These are phyloP conservation scores for Chondrus crispus DNA, from an alignment of 23 red algal species.

Conservation along the genomic window DNA sequence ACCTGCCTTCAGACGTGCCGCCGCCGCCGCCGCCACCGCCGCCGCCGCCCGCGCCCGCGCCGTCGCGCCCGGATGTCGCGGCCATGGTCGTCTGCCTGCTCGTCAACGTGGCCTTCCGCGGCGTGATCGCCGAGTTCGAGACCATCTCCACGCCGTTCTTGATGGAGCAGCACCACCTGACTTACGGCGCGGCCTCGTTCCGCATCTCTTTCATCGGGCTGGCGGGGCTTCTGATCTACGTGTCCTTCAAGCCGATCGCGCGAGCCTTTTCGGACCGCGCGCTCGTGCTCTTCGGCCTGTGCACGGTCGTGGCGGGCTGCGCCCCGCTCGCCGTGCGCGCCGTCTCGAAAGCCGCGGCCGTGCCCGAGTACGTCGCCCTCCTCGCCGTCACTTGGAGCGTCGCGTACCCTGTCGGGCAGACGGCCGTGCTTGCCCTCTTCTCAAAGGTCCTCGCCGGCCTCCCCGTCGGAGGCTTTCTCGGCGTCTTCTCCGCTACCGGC, in stretches of 20 bases:
- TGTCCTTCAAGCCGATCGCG: conserved; percentile 78
- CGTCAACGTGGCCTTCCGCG: conserved; percentile 87
- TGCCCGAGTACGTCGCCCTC: conserved; percentile 20
- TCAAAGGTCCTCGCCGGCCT: conserved; percentile 74
- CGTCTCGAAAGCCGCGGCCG: background rate
- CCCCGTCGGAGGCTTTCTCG: conserved; percentile 86
- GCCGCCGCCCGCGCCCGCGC: background rate
- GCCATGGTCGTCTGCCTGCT: conserved; percentile 79
- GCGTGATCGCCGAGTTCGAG: conserved; percentile 85
- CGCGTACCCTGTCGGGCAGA: conserved; percentile 94
- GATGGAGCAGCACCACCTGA: conserved; percentile 66
- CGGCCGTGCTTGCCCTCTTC: conserved; percentile 85
- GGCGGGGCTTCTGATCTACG: conserved; percentile 78
- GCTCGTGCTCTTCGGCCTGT: conserved; percentile 62
- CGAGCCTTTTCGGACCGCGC: conserved; percentile 56
- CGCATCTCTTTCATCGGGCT: conserved; percentile 72
- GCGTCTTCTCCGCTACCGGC: conserved; percentile 88
- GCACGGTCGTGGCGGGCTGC: conserved; percentile 48
- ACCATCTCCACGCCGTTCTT: conserved; percentile 82
- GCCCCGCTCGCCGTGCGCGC: conserved; percentile 41
- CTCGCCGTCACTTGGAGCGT: conserved; percentile 73
- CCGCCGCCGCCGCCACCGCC: background rate
- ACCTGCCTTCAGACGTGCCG: background rate
- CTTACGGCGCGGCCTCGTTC: conserved; percentile 42
- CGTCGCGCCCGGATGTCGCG: background rate